Evolutionary conservation across 257 asterid species (phyloP), one percentile per base, ranked within the genome.

Genomic region (Scutellaria minor): DNA sequence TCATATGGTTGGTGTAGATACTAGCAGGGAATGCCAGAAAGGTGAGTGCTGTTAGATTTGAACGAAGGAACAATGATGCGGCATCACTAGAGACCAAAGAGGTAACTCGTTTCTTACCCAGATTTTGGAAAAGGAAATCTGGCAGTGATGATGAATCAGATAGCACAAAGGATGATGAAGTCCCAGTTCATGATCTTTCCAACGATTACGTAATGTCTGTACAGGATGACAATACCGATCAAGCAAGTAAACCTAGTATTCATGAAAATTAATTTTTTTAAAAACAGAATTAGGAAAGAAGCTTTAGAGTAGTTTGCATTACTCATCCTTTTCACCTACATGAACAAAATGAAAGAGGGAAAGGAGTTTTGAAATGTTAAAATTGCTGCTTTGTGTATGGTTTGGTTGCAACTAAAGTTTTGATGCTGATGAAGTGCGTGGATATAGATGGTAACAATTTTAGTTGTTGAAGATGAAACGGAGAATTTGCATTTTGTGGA

Each of bases 21-120:
- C 82, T 95, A 61, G 99, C 96, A 13, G 99, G 99, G 78, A 87
- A 95, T 75, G 98, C 96, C 9, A 87, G 99, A 83, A 95, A 95
- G 82, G 97, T 95, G 45, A 86, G 97, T 67, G 96, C 99, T 6
- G 96, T 90, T 66, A 81, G 99, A 48, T 95, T 95, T 78, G 99
- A 92, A 83, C 77, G 91, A 61, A 62, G 83, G 78, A 85, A 78
- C 83, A 74, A 64, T 4, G 94, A 85, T 0, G 91, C 86, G 76
- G 69, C 78, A 48, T 78, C 84, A 5, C 22, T 66, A 31, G 95
- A 82, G 68, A 22, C 82, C 3, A 84, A 76, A 78, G 89, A 66
- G 15, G 78, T 85, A 44, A 82, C 84, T 5, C 96, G 89, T 18
- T 68, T 85, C 71, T 54, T 89, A 66, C 87, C 97, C n/a, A 95